A percentile compares a stretch with the other conserved stretches of the same genome.
phyloP scores from a whole-genome alignment of 2,329 filamentous ascomycete genomes.

The Neopestalotiopsis clavispora region DNA sequence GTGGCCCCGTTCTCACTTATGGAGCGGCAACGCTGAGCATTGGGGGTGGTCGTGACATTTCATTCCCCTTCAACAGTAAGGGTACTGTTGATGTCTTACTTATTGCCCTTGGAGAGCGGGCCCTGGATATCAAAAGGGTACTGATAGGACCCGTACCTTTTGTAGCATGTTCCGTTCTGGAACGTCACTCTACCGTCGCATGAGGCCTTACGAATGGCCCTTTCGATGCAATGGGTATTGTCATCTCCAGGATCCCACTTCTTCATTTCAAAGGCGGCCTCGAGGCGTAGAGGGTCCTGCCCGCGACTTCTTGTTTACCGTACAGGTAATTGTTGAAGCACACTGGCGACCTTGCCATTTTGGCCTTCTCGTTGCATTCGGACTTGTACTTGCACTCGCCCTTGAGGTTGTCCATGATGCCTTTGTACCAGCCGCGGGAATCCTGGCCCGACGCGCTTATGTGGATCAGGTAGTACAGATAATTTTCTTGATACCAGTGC shows the following conservation, averaged over 20 bases:
- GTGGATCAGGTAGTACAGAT: neutral
- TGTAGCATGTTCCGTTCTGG: slow-evolving; percentile 1
- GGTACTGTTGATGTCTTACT: no score
- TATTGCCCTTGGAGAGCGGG: no score
- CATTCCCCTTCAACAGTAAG: no score
- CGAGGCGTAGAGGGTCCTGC: neutral
- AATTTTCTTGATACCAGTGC: neutral
- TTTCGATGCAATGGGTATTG: neutral
- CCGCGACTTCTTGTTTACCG: neutral
- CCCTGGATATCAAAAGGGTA: neutral
- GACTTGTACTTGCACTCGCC: neutral
- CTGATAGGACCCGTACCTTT: neutral
- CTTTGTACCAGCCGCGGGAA: neutral
- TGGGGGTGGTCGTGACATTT: no score
- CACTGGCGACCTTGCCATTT: neutral
- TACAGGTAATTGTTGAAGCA: neutral
- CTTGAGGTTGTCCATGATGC: slow-evolving; percentile 4
- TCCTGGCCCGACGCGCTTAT: slow-evolving; percentile 5
- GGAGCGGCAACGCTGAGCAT: no score
- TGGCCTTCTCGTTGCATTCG: neutral
- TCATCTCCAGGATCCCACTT: neutral
- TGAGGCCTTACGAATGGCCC: neutral
- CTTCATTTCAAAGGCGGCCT: neutral
- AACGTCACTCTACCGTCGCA: neutral
- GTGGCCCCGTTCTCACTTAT: no score